Percentiles rank a stretch among this genome's conserved stretches.
Evolutionary conservation across 306 rosid genomes (phyloP).

Genomic region (Cicer cuneatum): DNA sequence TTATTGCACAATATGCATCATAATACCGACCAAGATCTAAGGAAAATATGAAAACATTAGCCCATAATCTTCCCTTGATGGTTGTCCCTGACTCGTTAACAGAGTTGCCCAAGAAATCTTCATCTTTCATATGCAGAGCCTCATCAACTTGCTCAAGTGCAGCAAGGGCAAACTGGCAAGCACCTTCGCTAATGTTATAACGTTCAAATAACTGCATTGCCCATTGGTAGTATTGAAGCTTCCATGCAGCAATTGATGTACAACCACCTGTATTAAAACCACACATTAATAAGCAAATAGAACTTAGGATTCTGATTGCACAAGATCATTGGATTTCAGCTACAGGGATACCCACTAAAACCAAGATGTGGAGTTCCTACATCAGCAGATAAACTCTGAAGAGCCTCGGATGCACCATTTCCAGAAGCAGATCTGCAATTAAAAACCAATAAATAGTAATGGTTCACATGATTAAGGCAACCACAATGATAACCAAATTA

Average conservation of each 20-base stretch:
- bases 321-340: slow-evolving; percentile 29
- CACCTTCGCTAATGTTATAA: slow-evolving; percentile 81
- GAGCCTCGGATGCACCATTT: slow-evolving; percentile 75
- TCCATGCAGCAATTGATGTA: slow-evolving; percentile 71
- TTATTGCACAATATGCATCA: slow-evolving; percentile 95
- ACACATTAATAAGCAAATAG: slow-evolving; percentile 11
- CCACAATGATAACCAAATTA: slow-evolving; percentile 25
- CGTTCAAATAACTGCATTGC: slow-evolving; percentile 94
- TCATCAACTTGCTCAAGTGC: slow-evolving; percentile 98
- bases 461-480: slow-evolving; percentile 16
- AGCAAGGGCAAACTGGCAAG: slow-evolving; percentile 95
- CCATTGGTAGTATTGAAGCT: slow-evolving; percentile 89
- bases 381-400: slow-evolving; percentile 77
- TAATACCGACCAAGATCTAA: slow-evolving; percentile 76
- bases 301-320: slow-evolving; percentile 26
- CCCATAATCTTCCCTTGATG: slow-evolving; percentile 91
- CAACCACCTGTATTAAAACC: slow-evolving; percentile 56
- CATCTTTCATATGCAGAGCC: slow-evolving; percentile 54
- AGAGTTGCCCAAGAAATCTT: slow-evolving; percentile 45
- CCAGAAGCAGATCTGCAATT: slow-evolving; percentile 82
- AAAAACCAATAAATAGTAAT: slow-evolving; percentile 39
- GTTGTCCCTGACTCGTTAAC: slow-evolving; percentile 65
- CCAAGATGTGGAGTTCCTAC: slow-evolving; percentile 64
- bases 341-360: slow-evolving; percentile 60
- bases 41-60: slow-evolving; percentile 88